Conservation (phyloP, 2,329 filamentous ascomycete genomes). For the Aspergillus sclerotialis region DNA sequence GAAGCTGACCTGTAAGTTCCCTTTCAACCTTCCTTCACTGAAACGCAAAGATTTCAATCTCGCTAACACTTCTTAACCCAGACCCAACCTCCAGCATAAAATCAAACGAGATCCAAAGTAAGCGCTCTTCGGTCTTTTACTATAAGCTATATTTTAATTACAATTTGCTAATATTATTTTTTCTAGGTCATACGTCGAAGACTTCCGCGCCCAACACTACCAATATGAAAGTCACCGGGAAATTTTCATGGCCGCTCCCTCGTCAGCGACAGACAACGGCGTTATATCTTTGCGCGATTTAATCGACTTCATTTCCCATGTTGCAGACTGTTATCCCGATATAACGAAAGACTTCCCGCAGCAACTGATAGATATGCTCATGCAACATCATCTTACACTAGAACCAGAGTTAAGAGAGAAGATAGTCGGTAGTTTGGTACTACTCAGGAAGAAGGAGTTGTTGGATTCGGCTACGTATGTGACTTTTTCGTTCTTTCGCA, state of each 20-base stretch:
- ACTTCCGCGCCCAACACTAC: conserved; percentile 79
- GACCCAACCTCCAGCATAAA: conserved; percentile 83
- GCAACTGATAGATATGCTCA: conserved; percentile 74
- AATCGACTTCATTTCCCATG: conserved; percentile 88
- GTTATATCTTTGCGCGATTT: conserved; percentile 81
- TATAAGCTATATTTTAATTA: background rate
- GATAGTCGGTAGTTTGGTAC: conserved; percentile 80
- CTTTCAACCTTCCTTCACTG: background rate
- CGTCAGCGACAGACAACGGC: conserved; percentile 68
- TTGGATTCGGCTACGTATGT: conserved; percentile 67
- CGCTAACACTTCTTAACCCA: conserved; percentile 30
- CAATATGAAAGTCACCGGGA: conserved; percentile 89
- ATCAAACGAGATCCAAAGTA: conserved; percentile 77
- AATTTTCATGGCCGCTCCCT: conserved; percentile 80
- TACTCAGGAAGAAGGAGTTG: conserved; percentile 84
- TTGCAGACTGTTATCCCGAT: conserved; percentile 85
- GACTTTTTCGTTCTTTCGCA: background rate
- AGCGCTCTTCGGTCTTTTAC: conserved; percentile 19
- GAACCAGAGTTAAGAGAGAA: conserved; percentile 86
- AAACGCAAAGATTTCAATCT: conserved; percentile 9
- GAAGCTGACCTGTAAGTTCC: conserved; percentile 72
- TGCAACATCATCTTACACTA: conserved; percentile 72
- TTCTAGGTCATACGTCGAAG: conserved; percentile 73
- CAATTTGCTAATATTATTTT: conserved; percentile 3
- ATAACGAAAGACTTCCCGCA: conserved; percentile 70